Evolutionary conservation across 257 asterid genomes (phyloP).

Genomic region (Solanum raphanifolium): DNA sequence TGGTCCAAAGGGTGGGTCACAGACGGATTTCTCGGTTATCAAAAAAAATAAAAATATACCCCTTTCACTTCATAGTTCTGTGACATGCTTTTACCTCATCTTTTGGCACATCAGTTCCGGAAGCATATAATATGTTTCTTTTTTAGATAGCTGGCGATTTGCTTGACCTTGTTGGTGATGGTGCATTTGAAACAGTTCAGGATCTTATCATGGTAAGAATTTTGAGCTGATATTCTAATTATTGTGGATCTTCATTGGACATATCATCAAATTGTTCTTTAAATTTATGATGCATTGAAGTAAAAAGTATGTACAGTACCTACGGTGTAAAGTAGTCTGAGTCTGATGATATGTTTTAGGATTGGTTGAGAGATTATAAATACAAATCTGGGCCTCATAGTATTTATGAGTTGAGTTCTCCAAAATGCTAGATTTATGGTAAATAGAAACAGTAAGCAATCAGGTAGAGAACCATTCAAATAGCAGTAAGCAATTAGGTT

Average conservation of each 20-base stretch:
- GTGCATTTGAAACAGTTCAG: constrained; percentile 89
- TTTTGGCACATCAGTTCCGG: constrained; percentile 3
- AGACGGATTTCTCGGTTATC: too few relatives aligned
- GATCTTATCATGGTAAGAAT: constrained; percentile 66
- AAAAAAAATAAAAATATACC: too few relatives aligned
- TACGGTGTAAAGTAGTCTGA: neutral
- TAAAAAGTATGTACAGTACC: neutral
- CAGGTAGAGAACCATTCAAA: neutral
- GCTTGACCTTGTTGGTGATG: constrained; percentile 94
- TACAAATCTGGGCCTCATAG: neutral
- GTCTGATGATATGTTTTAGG: neutral
- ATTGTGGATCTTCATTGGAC: neutral
- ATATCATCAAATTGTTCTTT: neutral
- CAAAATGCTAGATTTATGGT: neutral
- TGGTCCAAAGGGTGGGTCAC: too few relatives aligned
- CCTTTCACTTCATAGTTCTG: constrained; percentile 4
- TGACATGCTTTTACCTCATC: neutral
- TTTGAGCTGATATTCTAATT: neutral
- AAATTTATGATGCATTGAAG: neutral
- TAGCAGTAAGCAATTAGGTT: neutral
- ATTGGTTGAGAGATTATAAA: neutral
- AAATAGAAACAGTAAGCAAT: neutral
- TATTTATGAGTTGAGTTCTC: neutral
- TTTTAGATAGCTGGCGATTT: constrained; percentile 84
- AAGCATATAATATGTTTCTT: constrained; percentile 5